phyloP scores from a whole-genome alignment of 805 yeast genomes.

The Wickerhamiella cacticola region DNA sequence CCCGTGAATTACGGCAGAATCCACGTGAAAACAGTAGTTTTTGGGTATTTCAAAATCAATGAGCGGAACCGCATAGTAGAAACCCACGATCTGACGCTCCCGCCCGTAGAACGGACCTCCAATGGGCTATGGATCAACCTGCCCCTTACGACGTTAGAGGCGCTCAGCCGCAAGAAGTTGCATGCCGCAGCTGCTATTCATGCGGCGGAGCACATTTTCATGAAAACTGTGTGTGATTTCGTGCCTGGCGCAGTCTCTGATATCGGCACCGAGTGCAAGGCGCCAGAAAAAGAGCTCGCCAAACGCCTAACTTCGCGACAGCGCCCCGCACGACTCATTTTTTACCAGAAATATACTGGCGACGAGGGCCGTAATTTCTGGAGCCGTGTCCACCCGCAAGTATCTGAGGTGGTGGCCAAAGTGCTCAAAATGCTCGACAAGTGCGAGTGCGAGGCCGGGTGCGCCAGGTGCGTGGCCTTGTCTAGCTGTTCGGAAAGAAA shows the following conservation, averaged over 20 bases:
- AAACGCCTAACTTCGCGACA: slow-evolving; percentile 53
- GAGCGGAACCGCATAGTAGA: slow-evolving; percentile 69
- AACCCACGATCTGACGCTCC: slow-evolving; percentile 83
- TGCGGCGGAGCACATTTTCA: slow-evolving; percentile 85
- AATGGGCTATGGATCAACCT: slow-evolving; percentile 91
- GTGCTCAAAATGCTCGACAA: slow-evolving; percentile 47
- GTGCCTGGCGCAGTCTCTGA: slow-evolving; percentile 58
- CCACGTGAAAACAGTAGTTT: slow-evolving; percentile 60
- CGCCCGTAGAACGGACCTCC: slow-evolving; percentile 57
- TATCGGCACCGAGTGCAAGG: slow-evolving; percentile 86
- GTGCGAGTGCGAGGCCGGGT: slow-evolving; percentile 55
- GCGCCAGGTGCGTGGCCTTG: slow-evolving; percentile 80
- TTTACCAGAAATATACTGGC: slow-evolving; percentile 65
- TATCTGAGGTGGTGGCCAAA: slow-evolving; percentile 50
- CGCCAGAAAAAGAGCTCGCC: slow-evolving; percentile 93
- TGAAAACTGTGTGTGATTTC: slow-evolving; percentile 63
- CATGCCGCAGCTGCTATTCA: slow-evolving; percentile 88
- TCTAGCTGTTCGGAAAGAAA: slow-evolving; percentile 69
- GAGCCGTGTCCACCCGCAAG: slow-evolving; percentile 65
- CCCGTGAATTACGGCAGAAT: slow-evolving; percentile 56
- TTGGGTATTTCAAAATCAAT: slow-evolving; percentile 86
- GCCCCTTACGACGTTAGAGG: slow-evolving; percentile 49
- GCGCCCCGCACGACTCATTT: slow-evolving; percentile 78
- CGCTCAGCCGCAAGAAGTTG: slow-evolving; percentile 45
- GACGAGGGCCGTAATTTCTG: slow-evolving; percentile 68